A percentile compares a stretch with the other conserved stretches of the same genome.
Evolutionary conservation across 345 rosid species (phyloP).

Genomic region (Pistacia integerrima): DNA sequence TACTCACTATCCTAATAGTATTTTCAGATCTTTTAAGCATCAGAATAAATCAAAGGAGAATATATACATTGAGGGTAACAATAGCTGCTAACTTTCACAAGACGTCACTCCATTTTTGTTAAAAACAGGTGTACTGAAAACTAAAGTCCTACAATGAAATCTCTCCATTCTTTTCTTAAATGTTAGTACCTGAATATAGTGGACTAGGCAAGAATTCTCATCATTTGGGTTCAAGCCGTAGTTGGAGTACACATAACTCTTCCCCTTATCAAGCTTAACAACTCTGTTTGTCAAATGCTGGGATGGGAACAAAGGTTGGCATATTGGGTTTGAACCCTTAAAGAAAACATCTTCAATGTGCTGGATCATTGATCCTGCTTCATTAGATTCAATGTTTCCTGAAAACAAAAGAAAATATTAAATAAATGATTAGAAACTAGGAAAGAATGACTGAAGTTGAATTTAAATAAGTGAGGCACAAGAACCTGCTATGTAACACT

Average conservation of each 20-base stretch:
- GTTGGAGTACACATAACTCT: slow-evolving; percentile 52
- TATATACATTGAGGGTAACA: background rate
- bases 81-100: slow-evolving; percentile 8
- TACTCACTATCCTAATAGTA: background rate
- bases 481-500: slow-evolving; percentile 77
- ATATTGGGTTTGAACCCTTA: slow-evolving; percentile 57
- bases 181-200: slow-evolving; percentile 77
- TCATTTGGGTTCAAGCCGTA: slow-evolving; percentile 79
- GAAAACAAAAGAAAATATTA: slow-evolving; percentile 6
- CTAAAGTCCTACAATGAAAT: background rate
- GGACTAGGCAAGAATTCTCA: slow-evolving; percentile 82
- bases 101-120: background rate
- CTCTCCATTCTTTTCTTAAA: background rate
- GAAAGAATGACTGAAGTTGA: background rate
- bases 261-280: slow-evolving; percentile 67
- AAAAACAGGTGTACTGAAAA: background rate
- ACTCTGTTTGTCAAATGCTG: slow-evolving; percentile 80
- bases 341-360: slow-evolving; percentile 65
- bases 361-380: slow-evolving; percentile 70
- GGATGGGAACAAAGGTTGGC: slow-evolving; percentile 75
- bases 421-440: slow-evolving; percentile 7
- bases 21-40: background rate
- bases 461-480: slow-evolving; percentile 16
- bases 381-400: slow-evolving; percentile 76
- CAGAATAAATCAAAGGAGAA: background rate